Evolutionary conservation across 78 protist genomes (phyloP), one percentile per base, ranked within the genome.

Genomic region (Isochrysis galbana): DNA sequence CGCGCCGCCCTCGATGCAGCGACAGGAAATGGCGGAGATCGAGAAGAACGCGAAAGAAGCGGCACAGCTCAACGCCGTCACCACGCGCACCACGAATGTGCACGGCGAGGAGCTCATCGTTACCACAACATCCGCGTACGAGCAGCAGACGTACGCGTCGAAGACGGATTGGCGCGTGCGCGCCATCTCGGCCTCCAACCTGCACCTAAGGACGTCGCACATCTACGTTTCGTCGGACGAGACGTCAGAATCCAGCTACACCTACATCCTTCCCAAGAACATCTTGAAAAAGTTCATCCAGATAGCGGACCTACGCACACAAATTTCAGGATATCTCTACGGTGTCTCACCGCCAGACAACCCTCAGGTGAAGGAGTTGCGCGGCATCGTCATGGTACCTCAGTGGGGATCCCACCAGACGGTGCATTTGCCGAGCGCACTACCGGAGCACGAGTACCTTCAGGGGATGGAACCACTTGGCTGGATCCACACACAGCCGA

Each of bases 401-500:
- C 99, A 99, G 95, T 91, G 93, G 95, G 99, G 99, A 44, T 96
- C 98, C 19, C 99, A 98, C 94, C 98, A 95, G 94, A 39, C 44
- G 44, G 98, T 98, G 5, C 94, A 88, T 34, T 94, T 99, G 51
- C 99, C 99, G 32, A 45, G 70, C 78, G 84, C 90, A 67, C 86
- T 98, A 44, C 99, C 99, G 3, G 99, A 97, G 38, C 97, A 96
- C 91, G 98, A 95, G 70, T 95, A 95, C 94, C 97, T 99, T 44
- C 22, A 44, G 54, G 99, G 96, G 42, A 80, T 98, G 87, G 99
- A 98, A 94, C 99, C 99, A 45, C 98, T 99, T 1, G 99, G 99
- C 78, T 99, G 99, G 99, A 92, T 99, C 54, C 99, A 99, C 95
- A 99, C 99, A 32, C 99, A 99, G 95, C 98, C 99, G 84, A 95